Evolutionary conservation across 768 basidiomycete genomes (phyloP).

Genomic region (Atractiella rhizophila): DNA sequence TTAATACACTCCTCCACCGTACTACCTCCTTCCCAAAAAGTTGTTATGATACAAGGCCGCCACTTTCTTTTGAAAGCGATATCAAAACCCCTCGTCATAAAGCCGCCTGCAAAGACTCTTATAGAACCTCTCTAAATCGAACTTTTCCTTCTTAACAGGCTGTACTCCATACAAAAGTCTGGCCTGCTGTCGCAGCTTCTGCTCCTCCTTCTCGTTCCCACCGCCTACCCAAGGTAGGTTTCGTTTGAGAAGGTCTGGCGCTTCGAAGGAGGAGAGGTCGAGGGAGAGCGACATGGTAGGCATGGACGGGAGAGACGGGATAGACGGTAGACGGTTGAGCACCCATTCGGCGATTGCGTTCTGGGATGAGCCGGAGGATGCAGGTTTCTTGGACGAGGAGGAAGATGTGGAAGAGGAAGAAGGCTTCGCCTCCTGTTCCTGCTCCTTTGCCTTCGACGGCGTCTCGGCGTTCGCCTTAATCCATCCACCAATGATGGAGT

Average conservation of each 20-base stretch:
- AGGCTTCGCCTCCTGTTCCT: background rate
- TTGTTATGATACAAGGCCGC: no score
- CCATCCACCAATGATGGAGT: background rate
- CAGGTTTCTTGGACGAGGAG: background rate
- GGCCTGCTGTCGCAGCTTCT: background rate
- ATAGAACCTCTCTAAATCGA: conserved; percentile 69
- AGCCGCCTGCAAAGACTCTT: conserved; percentile 65
- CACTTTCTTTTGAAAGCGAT: no score
- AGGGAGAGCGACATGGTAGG: background rate
- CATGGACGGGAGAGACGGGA: background rate
- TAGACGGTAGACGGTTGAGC: conserved; percentile 5
- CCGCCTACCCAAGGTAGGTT: background rate
- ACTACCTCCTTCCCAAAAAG: no score
- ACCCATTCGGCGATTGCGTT: conserved; percentile 12
- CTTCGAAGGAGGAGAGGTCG: background rate
- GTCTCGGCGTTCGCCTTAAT: background rate
- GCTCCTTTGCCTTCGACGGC: conserved; percentile 11
- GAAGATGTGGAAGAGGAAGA: background rate
- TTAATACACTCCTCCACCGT: no score
- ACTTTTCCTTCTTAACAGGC: conserved; percentile 37
- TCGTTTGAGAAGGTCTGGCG: background rate
- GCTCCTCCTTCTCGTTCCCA: background rate
- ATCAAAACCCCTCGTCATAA: conserved; percentile 67
- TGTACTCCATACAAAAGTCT: conserved; percentile 15
- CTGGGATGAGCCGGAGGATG: background rate